A percentile compares a stretch with the other conserved stretches of the same genome.
These are phyloP conservation scores for Alternaria gansuensis DNA, from an alignment of 2,329 filamentous ascomycete species.

Conservation along the genomic window DNA sequence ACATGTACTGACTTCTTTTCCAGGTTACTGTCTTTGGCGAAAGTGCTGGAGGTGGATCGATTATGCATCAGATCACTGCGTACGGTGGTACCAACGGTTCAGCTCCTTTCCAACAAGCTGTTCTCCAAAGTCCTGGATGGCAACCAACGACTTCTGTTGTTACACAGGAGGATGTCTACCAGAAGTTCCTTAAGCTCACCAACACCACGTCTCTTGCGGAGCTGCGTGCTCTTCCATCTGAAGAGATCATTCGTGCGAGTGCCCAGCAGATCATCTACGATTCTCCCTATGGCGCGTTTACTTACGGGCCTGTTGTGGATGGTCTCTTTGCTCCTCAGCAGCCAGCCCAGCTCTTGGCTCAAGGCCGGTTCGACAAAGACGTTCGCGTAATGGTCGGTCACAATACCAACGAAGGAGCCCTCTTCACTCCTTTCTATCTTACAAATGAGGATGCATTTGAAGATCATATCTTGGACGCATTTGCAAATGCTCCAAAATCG, in stretches of 20 bases:
- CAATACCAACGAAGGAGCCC: slow-evolving; percentile 57
- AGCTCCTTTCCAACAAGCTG: slow-evolving; percentile 51
- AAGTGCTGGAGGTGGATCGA: slow-evolving; percentile 50
- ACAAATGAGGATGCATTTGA: slow-evolving; percentile 44
- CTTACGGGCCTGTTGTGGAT: slow-evolving; percentile 50
- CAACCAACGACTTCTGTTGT: slow-evolving; percentile 36
- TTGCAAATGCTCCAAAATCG: slow-evolving; percentile 44
- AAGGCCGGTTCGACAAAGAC: slow-evolving; percentile 50
- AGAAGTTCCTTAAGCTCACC: slow-evolving; percentile 43
- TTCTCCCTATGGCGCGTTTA: slow-evolving; percentile 45
- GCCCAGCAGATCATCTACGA: slow-evolving; percentile 43
- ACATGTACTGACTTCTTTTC: neutral
- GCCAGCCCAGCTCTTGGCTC: slow-evolving; percentile 48
- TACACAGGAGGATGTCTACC: slow-evolving; percentile 45
- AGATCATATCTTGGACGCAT: slow-evolving; percentile 33
- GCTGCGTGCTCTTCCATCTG: slow-evolving; percentile 43
- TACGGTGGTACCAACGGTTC: slow-evolving; percentile 53
- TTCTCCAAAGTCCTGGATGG: slow-evolving; percentile 55
- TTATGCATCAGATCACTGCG: slow-evolving; percentile 55
- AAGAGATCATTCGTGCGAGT: slow-evolving; percentile 49
- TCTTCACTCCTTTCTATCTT: slow-evolving; percentile 55
- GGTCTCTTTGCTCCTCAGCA: slow-evolving; percentile 46
- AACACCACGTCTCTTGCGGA: slow-evolving; percentile 49
- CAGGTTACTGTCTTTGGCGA: slow-evolving; percentile 50
- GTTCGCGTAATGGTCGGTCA: slow-evolving; percentile 53